A percentile compares a stretch with the other conserved stretches of the same genome.
Evolutionary conservation across 2,329 filamentous ascomycete genomes (phyloP).

Genomic region (Rutstroemia sp.): DNA sequence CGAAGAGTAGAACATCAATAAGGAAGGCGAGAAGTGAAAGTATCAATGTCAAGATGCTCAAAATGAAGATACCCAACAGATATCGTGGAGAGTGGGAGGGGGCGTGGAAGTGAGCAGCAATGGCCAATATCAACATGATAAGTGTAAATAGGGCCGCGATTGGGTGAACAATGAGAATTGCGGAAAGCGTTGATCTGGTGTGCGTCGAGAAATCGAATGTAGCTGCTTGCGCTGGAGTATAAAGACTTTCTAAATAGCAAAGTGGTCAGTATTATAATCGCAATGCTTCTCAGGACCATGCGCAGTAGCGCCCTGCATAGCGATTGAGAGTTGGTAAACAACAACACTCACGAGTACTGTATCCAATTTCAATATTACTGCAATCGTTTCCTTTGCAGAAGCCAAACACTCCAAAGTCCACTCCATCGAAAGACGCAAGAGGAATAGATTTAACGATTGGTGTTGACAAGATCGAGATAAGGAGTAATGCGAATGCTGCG

Average conservation of each 20-base stretch:
- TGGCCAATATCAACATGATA: conserved; percentile 73
- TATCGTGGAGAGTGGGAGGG: conserved; percentile 87
- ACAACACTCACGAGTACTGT: conserved; percentile 59
- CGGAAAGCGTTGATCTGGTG: conserved; percentile 61
- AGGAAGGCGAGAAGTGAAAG: conserved; percentile 82
- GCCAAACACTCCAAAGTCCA: conserved; percentile 88
- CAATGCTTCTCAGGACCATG: not conserved
- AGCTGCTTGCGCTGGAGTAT: conserved; percentile 19
- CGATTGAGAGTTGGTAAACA: not conserved
- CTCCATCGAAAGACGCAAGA: conserved; percentile 66
- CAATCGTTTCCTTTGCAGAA: conserved; percentile 65
- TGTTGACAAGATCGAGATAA: conserved; percentile 84
- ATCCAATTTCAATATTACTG: conserved; percentile 72
- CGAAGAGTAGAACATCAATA: conserved; percentile 88
- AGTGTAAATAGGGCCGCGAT: conserved; percentile 81
- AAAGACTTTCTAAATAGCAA: conserved; percentile 19
- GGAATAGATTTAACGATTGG: conserved; percentile 83
- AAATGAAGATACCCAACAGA: conserved; percentile 75
- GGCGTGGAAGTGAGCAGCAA: conserved; percentile 76
- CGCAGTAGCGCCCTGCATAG: not conserved
- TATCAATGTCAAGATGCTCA: conserved; percentile 78
- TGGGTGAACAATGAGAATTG: conserved; percentile 87
- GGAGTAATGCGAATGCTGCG: conserved; percentile 73
- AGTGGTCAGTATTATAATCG: not conserved
- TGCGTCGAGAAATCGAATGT: conserved; percentile 49